Evolutionary conservation across 2,329 filamentous ascomycete species (phyloP), one percentile per base, ranked within the genome.

Genomic region (Aspergillus japonicus): DNA sequence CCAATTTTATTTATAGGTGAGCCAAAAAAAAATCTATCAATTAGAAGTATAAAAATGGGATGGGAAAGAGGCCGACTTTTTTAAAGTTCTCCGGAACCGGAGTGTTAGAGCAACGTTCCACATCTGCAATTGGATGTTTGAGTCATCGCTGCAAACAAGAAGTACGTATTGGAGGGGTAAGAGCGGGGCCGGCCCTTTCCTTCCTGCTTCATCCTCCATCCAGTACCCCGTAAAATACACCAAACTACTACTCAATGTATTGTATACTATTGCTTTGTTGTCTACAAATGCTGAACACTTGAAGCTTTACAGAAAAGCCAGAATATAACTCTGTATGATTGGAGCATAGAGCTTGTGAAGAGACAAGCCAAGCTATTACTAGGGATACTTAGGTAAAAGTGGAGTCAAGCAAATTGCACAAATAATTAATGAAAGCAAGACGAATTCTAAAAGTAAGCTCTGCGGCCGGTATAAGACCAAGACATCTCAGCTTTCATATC

Each of bases 31-130:
- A n/a, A 16, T 7, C 2, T 12, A 19, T 19, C 5, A 16, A 12
- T 16, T 35, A 6, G 14, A 8, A n/a, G 14, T 44, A 44, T 44
- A 42, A 8, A 8, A 19, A 19, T 23, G 19, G 31, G 23, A 29
- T 7, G 19, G 35, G 16, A 24, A 48, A 48, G 26, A 7, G 29
- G 42, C 26, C 47, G 26, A 48, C 26, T 35, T 57, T 35, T 57
- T 57, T 57, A 50, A 51, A 51, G 35, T 29, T 39, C 59, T 56
- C 61, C 61, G 61, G 61, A 52, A 63, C 56, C 61, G 61, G 61
- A 63, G 26, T 54, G 16, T 11, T 21, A 48, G 31, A 57, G 55
- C 33, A 31, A 47, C 23, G 42, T 55, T 48, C 53, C 53, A 55
- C 52, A 54, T 33, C 14, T 47, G n/a, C 21, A 31, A 47, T 31